A percentile compares a stretch with the other conserved stretches of the same genome.
These are phyloP conservation scores for Isatis lusitanica DNA, from an alignment of 441 rosid species.

Conservation along the genomic window DNA sequence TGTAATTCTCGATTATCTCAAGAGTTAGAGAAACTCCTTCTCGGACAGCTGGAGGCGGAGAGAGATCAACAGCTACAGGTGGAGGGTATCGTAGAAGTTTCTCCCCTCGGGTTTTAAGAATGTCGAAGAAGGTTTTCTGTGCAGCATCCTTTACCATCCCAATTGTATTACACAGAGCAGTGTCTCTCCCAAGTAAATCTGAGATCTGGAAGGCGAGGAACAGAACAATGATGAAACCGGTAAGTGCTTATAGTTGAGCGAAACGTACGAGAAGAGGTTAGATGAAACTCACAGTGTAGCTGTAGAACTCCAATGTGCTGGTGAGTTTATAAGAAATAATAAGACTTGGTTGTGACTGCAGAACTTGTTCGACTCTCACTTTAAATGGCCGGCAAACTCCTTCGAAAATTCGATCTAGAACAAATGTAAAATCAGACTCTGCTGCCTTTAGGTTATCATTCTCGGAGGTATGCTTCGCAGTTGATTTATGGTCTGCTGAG, in stretches of 20 bases:
- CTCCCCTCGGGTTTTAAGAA: constrained; percentile 87
- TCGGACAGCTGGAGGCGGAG: constrained; percentile 91
- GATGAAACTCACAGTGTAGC: constrained; percentile 72
- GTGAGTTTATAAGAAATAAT: constrained; percentile 85
- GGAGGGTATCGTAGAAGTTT: constrained; percentile 95
- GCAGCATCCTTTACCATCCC: constrained; percentile 91
- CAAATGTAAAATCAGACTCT: constrained; percentile 78
- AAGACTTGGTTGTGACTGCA: constrained; percentile 96
- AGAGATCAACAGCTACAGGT: constrained; percentile 84
- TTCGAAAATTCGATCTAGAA: constrained; percentile 95
- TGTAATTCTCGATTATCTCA: constrained; percentile 81
- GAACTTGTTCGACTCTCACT: constrained; percentile 97
- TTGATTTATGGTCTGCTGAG: constrained; percentile 55
- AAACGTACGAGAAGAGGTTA: constrained; percentile 6
- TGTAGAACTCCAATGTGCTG: constrained; percentile 89
- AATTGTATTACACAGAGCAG: constrained; percentile 82
- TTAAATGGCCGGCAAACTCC: constrained; percentile 99
- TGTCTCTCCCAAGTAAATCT: constrained; percentile 85
- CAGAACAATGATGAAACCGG: constrained; percentile 16
- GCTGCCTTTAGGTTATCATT: constrained; percentile 59
- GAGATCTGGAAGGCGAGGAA: constrained; percentile 54
- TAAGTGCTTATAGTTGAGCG: neutral
- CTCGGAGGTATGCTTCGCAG: constrained; percentile 52
- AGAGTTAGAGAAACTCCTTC: constrained; percentile 91
- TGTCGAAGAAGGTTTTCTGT: constrained; percentile 86